These are phyloP conservation scores for Graphilbum fragrans DNA, from an alignment of 2,329 filamentous ascomycete species.

Conservation along the genomic window DNA sequence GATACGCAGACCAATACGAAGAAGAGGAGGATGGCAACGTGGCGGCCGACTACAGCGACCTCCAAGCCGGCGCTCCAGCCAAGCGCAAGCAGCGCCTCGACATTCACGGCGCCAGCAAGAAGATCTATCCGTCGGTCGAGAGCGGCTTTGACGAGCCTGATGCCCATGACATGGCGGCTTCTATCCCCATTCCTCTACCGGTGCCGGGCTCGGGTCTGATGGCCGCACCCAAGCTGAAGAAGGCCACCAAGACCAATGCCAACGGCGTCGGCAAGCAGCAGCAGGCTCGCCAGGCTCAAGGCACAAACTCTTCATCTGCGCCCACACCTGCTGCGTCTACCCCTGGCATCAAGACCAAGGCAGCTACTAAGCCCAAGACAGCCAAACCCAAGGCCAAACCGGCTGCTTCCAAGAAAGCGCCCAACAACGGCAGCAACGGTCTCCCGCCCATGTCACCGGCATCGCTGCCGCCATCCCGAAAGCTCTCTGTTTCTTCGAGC, in stretches of 20 bases:
- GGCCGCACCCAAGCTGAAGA: conserved; percentile 27
- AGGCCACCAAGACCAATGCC: conserved; percentile 22
- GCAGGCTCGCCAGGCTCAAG: conserved; percentile 14
- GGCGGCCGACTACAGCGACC: neutral
- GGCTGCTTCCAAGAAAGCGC: neutral
- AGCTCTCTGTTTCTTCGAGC: conserved; percentile 57
- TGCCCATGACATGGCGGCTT: conserved; percentile 20
- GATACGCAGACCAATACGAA: conserved; percentile 16
- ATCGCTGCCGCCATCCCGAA: conserved; percentile 62
- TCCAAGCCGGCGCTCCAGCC: conserved; percentile 24
- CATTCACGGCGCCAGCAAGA: conserved; percentile 26
- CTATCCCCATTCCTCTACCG: neutral
- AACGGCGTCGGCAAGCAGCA: conserved; percentile 19
- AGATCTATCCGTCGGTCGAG: conserved; percentile 38
- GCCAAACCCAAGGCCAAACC: conserved; percentile 28
- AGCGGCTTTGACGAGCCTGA: conserved; percentile 34
- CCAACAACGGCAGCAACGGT: neutral
- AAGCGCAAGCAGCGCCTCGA: conserved; percentile 47
- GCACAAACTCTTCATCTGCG: neutral
- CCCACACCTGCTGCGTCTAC: neutral
- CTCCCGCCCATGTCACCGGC: conserved; percentile 43
- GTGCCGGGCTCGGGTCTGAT: conserved; percentile 13
- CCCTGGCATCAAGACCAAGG: neutral
- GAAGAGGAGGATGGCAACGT: conserved; percentile 45
- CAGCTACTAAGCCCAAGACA: neutral